Base-by-base conservation (phyloP, 176 grass and related monocot species). In the Luzula sylvatica region DNA sequence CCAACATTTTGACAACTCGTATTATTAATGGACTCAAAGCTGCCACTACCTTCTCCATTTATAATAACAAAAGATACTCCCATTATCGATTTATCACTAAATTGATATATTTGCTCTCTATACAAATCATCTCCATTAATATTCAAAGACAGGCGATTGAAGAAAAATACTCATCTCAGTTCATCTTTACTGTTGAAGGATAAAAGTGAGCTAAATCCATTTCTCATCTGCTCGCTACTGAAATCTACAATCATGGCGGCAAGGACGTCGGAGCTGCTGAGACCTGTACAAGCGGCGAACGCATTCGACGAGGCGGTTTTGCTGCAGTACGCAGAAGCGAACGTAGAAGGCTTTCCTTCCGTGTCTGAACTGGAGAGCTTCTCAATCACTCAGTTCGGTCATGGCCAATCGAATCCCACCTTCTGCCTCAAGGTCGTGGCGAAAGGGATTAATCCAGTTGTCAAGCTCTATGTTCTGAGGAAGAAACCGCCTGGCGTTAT, bases 371-470 rank as follows among this genome's bases (percentile, higher is more conserved):
- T 64, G 59, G 25, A 64, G 5, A 27, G 59, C 16, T 71, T 96
- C 12, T 2, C 28, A 17, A 50, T 96, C 30, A 65, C 68, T 53
- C 81, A 77, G 80, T 89, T 96, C 40, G 85, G 92, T 28, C 81
- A 96, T 38, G 84, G 81, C 68, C 85, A 90, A 71, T 96, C 92
- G 29, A 96, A 96, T 53, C 85, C 85, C 40, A 96, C 92, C 53
- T 90, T 79, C 69, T 90, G 72, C 46, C n/a, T 96, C 62, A 32
- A 80, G 45, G 74, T 55, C 46, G 67, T 56, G 59, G 23, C 77
- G 1, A 38, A 62, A 15, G 61, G 75, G 29, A 52, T 32, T 16
- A 39, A 41, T 7, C 53, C 62, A 20, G 28, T 25, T 8, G 4
- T 74, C 53, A 61, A 35, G 55, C 81, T 77, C 26, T 98, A 98